Conservation (phyloP, 2,329 filamentous ascomycete genomes). For the Pseudogymnoascus verrucosus region DNA sequence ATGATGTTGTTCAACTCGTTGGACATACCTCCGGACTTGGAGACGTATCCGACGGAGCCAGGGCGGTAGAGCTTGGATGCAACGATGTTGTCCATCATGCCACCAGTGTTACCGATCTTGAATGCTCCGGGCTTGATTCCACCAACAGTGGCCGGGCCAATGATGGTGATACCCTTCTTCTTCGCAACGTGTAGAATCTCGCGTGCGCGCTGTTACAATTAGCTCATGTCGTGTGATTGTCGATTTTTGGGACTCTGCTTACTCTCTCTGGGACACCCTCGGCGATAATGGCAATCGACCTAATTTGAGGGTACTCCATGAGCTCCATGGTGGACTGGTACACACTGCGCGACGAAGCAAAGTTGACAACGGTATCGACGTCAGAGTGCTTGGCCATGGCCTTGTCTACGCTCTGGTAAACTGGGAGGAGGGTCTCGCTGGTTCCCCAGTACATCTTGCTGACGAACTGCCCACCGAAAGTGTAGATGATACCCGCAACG, state of each 20-base stretch:
- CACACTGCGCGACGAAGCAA: slow-evolving; percentile 96
- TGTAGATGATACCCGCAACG: slow-evolving; percentile 99
- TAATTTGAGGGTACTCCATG: slow-evolving; percentile 94
- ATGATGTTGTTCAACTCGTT: slow-evolving; percentile 99
- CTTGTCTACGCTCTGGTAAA: slow-evolving; percentile 92
- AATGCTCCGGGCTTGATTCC: slow-evolving; percentile 98
- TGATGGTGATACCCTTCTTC: slow-evolving; percentile 99
- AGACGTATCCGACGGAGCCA: slow-evolving; percentile 97
- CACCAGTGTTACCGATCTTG: slow-evolving; percentile 99
- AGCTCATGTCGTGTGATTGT: neutral
- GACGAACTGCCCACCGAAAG: slow-evolving; percentile 98
- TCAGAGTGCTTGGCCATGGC: slow-evolving; percentile 94
- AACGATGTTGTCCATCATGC: slow-evolving; percentile 99
- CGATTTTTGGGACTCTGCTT: slow-evolving; percentile 35
- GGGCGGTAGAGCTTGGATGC: slow-evolving; percentile 99
- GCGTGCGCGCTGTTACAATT: slow-evolving; percentile 65
- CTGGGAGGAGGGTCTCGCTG: slow-evolving; percentile 94
- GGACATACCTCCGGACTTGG: slow-evolving; percentile 99
- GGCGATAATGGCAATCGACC: slow-evolving; percentile 98
- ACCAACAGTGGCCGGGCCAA: slow-evolving; percentile 95
- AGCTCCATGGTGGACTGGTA: slow-evolving; percentile 98
- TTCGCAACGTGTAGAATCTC: slow-evolving; percentile 94
- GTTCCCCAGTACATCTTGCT: slow-evolving; percentile 99
- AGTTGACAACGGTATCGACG: slow-evolving; percentile 98
- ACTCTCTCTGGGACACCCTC: slow-evolving; percentile 98